Percentiles rank a stretch among this genome's conserved stretches.
Evolutionary conservation across 2,329 filamentous ascomycete species (phyloP).

Genomic region (Tolypocladium tropicale): DNA sequence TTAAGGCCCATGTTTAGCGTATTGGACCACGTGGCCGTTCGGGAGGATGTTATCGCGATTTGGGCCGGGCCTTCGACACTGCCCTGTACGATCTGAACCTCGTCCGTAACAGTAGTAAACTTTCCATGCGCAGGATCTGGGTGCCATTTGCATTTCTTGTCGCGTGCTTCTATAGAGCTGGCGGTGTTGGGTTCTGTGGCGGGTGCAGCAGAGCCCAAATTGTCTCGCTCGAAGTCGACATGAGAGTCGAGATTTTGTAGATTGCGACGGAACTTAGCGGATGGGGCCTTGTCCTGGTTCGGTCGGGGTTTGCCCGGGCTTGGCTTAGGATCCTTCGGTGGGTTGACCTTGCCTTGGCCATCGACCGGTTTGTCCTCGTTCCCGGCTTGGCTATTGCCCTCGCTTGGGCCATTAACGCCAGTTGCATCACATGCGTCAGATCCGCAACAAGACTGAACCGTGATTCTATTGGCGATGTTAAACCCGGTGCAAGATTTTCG

Average conservation of each 20-base stretch:
- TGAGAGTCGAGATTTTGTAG: neutral
- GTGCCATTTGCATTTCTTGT: neutral
- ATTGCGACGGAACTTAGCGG: neutral
- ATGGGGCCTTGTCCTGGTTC: too few relatives aligned
- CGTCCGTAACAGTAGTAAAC: neutral
- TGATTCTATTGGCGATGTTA: neutral
- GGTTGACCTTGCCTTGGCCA: too few relatives aligned
- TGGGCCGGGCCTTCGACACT: neutral
- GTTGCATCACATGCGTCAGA: neutral
- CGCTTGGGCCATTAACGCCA: neutral
- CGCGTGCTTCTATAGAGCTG: neutral
- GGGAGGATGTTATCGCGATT: neutral
- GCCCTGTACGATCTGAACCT: neutral
- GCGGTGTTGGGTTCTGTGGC: neutral
- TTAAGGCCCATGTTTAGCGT: neutral
- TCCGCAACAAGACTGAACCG: neutral
- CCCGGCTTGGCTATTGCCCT: too few relatives aligned
- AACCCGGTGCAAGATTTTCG: neutral
- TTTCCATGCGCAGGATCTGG: neutral
- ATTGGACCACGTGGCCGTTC: neutral
- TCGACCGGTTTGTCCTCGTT: too few relatives aligned
- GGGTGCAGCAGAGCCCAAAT: neutral
- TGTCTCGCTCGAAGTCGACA: neutral
- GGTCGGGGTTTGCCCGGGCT: too few relatives aligned
- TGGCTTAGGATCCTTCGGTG: too few relatives aligned